These are phyloP conservation scores for Aspergillus cejpii DNA, from an alignment of 2,329 filamentous ascomycete species.

Conservation along the genomic window DNA sequence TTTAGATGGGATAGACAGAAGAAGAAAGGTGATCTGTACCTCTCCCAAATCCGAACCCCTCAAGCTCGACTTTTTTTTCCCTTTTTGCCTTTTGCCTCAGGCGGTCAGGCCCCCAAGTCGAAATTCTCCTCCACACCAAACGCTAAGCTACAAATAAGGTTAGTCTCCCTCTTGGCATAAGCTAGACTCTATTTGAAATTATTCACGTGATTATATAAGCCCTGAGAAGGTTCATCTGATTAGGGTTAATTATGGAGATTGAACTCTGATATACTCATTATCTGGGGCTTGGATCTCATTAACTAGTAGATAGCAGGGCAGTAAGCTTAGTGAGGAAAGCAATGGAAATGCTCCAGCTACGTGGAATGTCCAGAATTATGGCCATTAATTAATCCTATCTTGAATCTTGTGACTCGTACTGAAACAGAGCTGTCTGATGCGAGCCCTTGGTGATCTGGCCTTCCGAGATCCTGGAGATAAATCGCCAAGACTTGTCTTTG, in stretches of 20 bases:
- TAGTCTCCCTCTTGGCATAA: slow-evolving; percentile 3
- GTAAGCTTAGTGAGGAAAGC: too few species aligned
- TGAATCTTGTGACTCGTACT: too few species aligned
- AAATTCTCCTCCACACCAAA: slow-evolving; percentile 22
- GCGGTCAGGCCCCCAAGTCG: too few species aligned
- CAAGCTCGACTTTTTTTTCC: slow-evolving; percentile 22
- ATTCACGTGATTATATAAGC: slow-evolving; percentile 22
- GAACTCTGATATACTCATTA: too few species aligned
- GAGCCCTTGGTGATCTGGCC: too few species aligned
- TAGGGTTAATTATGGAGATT: too few species aligned
- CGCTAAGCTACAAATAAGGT: slow-evolving; percentile 10
- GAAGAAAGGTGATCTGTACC: slow-evolving; percentile 8
- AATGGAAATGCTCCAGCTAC: too few species aligned
- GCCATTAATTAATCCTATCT: too few species aligned
- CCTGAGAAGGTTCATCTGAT: slow-evolving; percentile 10
- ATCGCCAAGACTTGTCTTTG: background rate
- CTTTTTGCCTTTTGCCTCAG: slow-evolving; percentile 24
- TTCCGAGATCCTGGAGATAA: background rate
- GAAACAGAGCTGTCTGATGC: too few species aligned
- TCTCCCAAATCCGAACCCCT: slow-evolving; percentile 12
- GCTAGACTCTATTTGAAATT: slow-evolving; percentile 13
- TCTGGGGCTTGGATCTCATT: too few species aligned
- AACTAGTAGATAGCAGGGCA: too few species aligned
- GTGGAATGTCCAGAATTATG: too few species aligned
- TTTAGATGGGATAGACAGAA: slow-evolving; percentile 1